Base-by-base conservation (phyloP, 2,329 filamentous ascomycete species). In the Pezicula radicicola region DNA sequence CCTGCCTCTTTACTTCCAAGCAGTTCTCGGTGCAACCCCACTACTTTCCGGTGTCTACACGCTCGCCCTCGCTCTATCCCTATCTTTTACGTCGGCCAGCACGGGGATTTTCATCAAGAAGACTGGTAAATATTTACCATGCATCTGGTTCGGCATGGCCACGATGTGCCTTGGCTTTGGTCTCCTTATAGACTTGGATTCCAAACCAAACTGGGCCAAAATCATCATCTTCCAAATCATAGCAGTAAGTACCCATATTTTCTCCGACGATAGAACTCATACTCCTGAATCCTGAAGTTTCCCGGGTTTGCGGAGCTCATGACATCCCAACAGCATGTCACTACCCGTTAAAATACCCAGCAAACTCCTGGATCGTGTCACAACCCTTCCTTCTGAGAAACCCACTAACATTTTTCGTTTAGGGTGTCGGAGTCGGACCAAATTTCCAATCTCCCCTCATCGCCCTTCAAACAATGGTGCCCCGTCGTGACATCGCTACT, bases 41-140 rank as follows among this genome's bases (percentile, higher is more conserved):
- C 79, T 94, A 28, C 73, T 89, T 19, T 89, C 86, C 1, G 90
- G 90, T 43, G 85, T 92, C 47, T 92, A 91, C 64, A 69, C 91
- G 15, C 75, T 94, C 13, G 86, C 89, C 0, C 83, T 81, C 55
- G 87, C 87, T 8, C 65, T 93, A 33, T 77, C 84, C 2, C 72
- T 90, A 3, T 89, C 87, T 0, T 57, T 89, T 55, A 66, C 78
- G 30, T 89, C 87, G 0, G 79, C 79, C 6, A 61, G 63, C 3
- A 79, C 78, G 0, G 84, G 84, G 28, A 59, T 84, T 15, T 72
- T 75, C 52, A 84, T 84, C 60, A 77, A 79, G 61, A 79, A 83
- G 66, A 88, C 84, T 0, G 87, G 87, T 30, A 78, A 79, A 55
- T 89, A 88, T 68, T 78, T 80, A 30, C 70, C 76, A 1, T 69